These are phyloP conservation scores for Leccinellum rugosiceps DNA, from an alignment of 768 basidiomycete species.

Conservation along the genomic window DNA sequence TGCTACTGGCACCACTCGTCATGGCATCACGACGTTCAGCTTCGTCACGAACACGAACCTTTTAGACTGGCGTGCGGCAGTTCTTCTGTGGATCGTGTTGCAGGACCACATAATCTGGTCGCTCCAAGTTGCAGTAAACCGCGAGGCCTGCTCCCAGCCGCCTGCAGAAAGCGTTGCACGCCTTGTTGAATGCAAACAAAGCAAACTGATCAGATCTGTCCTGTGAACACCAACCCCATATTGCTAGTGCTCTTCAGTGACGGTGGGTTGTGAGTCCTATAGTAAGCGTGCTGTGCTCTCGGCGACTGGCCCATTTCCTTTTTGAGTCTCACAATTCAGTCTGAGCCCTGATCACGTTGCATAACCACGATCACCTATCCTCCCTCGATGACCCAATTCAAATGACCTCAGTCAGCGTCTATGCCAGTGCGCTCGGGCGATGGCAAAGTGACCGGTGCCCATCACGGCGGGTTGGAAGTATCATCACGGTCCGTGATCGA, in stretches of 20 bases:
- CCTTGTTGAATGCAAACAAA: neutral
- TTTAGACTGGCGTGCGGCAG: neutral
- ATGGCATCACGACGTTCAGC: neutral
- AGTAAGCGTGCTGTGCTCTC: neutral
- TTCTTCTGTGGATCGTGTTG: neutral
- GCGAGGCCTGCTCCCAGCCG: too few relatives aligned
- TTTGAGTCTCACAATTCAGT: neutral
- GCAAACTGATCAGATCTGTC: too few relatives aligned
- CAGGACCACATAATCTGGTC: neutral
- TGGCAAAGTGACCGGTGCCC: slow-evolving; percentile 8
- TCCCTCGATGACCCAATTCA: neutral
- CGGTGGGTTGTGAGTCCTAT: too few relatives aligned
- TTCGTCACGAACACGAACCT: neutral
- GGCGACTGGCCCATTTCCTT: neutral
- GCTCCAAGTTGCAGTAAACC: neutral
- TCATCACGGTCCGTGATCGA: neutral
- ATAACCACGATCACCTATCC: too few relatives aligned
- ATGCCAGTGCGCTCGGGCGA: neutral
- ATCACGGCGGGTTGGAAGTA: neutral
- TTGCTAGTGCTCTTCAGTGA: too few relatives aligned
- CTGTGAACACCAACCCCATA: too few relatives aligned
- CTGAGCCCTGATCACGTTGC: neutral
- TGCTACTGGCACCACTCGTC: neutral
- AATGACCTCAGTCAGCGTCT: neutral
- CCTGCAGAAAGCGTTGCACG: neutral